Base-by-base conservation (phyloP, 768 basidiomycete genomes). In the Cytidiella melzeri region DNA sequence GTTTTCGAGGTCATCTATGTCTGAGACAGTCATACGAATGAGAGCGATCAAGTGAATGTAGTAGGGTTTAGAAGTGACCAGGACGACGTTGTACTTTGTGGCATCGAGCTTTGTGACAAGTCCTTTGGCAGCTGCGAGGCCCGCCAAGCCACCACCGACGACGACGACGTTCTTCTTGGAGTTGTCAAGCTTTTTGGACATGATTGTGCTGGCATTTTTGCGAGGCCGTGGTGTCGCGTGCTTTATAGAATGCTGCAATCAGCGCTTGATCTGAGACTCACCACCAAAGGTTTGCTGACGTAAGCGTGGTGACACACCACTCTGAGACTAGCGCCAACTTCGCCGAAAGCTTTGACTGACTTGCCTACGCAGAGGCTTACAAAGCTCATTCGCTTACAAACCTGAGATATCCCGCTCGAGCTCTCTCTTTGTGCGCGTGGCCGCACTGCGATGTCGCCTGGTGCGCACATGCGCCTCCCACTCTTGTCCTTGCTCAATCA, bases 401-500 rank as follows among this genome's bases (percentile, higher is more conserved):
- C n/a, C n/a, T n/a, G n/a, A n/a, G n/a, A n/a, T n/a, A n/a, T n/a
- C n/a, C n/a, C n/a, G n/a, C n/a, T n/a, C n/a, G n/a, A n/a, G n/a
- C 23, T 10, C 42, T 23, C 7, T 34, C 5, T 21, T 20, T 19
- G 12, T 18, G 19, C 25, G 15, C 21, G 9, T 41, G 9, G 40
- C 15, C 9, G 21, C n/a, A 41, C 19, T 42, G 24, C 71, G 72
- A 61, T 90, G 87, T 9, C 63, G 41, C 15, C 78, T 76, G 5
- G 79, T 80, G n/a, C 65, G 66, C 27, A 69, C 63, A 61, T 92
- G 89, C 1, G 63, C 65, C 1, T 73, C 68, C 81, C 85, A 84
- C 42, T 74, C 64, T 9, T 51, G 49, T 7, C 71, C 73, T 41
- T 70, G 68, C 43, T 87, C 76, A 66, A 92, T 77, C 71, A 87